Conservation (phyloP, 805 yeast genomes). For the Ogataea salicorniae region DNA sequence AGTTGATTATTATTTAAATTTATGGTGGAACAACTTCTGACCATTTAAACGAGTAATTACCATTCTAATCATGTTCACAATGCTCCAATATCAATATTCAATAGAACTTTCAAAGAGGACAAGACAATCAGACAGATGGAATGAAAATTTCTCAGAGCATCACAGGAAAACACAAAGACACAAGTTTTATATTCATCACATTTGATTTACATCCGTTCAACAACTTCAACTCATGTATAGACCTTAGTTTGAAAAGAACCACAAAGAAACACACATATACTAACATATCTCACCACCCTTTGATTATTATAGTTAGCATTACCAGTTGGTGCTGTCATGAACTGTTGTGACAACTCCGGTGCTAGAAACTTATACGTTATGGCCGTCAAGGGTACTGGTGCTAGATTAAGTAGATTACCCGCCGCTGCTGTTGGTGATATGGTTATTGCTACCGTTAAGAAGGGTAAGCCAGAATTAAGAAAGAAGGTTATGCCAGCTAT, state of each 20-base stretch:
- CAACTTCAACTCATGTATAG: not conserved
- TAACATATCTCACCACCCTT: constrained; percentile 14
- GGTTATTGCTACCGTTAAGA: constrained; percentile 99
- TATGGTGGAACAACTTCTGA: too few species aligned
- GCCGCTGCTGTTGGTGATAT: constrained; percentile 99
- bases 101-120: not conserved
- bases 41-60: too few species aligned
- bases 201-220: too few species aligned
- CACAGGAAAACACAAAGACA: not conserved
- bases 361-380: constrained; percentile 98
- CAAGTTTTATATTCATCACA: not conserved
- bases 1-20: too few species aligned
- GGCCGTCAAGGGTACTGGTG: constrained; percentile 99
- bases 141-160: not conserved
- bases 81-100: too few species aligned
- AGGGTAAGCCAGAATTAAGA: constrained; percentile 99
- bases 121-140: not conserved
- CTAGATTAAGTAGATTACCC: constrained; percentile 99
- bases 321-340: constrained; percentile 99
- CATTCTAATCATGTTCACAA: too few species aligned
- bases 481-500: constrained; percentile 99
- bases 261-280: constrained; percentile 4
- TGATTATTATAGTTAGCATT: constrained; percentile 78
- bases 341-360: constrained; percentile 99
- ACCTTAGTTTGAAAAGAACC: too few species aligned